A percentile compares a stretch with the other conserved stretches of the same genome.
These are phyloP conservation scores for Clarkia xantiana DNA, from an alignment of 345 rosid genomes.

Conservation along the genomic window DNA sequence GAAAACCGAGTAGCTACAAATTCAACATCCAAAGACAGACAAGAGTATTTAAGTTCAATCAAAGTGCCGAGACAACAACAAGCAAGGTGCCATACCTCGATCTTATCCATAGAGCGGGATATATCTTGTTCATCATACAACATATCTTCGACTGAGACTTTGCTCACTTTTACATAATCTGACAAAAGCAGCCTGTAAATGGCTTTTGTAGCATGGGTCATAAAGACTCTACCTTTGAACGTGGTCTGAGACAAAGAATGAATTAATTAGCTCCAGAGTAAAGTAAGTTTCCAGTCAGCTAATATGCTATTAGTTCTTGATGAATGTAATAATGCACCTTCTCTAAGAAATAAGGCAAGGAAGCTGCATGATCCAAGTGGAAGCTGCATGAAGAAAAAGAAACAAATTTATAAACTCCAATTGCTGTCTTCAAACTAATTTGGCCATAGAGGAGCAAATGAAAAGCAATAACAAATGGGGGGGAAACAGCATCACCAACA, in stretches of 20 bases:
- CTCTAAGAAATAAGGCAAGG: conserved; percentile 85
- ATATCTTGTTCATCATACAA: conserved; percentile 85
- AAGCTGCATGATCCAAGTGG: conserved; percentile 99
- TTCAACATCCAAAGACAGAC: neutral
- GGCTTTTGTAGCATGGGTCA: conserved; percentile 98
- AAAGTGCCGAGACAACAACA: neutral
- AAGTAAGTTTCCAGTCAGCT: neutral
- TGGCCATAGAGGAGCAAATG: too few relatives aligned
- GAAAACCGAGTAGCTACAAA: neutral
- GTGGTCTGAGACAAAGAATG: conserved; percentile 41
- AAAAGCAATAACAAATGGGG: too few relatives aligned
- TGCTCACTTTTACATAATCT: conserved; percentile 96
- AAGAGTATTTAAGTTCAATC: neutral
- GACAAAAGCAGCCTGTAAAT: conserved; percentile 75
- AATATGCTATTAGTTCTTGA: neutral
- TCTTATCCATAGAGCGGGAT: conserved; percentile 78
- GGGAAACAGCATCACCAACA: too few relatives aligned
- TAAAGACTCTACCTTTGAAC: conserved; percentile 77
- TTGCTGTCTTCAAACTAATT: too few relatives aligned
- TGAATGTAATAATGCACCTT: conserved; percentile 38
- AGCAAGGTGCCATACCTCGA: conserved; percentile 39
- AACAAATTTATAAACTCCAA: too few relatives aligned
- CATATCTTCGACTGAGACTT: conserved; percentile 95
- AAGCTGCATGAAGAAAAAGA: conserved; percentile 49
- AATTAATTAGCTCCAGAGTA: conserved; percentile 4